phyloP scores from a whole-genome alignment of 495 filamentous ascomycete genomes.

The Trichocladium antarcticum region DNA sequence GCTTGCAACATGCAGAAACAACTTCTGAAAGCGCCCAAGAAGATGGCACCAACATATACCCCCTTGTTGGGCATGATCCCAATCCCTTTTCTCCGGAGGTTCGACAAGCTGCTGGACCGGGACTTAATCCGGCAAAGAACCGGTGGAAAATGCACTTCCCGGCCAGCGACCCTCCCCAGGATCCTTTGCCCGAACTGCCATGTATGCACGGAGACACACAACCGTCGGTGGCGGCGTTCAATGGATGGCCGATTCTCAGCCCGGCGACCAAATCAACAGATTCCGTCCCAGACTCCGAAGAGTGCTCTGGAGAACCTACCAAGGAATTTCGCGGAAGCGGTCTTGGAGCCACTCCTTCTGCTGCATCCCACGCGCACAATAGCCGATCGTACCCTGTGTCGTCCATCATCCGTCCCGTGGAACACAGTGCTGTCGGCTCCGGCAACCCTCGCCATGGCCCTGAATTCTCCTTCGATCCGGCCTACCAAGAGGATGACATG shows the following conservation, averaged over 20 bases:
- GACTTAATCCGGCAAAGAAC: neutral
- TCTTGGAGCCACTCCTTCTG: neutral
- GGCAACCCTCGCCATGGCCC: neutral
- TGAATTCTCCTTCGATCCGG: neutral
- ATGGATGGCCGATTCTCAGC: neutral
- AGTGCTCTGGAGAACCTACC: neutral
- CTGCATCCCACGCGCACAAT: too few relatives aligned
- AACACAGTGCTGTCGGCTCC: too few relatives aligned
- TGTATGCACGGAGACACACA: neutral
- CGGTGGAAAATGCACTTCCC: conserved; percentile 1
- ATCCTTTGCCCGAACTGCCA: conserved; percentile 7
- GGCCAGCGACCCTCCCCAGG: neutral
- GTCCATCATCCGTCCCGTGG: too few relatives aligned
- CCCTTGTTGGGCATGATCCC: neutral
- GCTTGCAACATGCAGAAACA: neutral
- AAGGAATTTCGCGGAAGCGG: neutral
- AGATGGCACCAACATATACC: conserved; percentile 8
- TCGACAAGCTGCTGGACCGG: neutral
- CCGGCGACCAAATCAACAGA: neutral
- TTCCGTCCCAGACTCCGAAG: conserved; percentile 1
- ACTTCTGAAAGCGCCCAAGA: neutral
- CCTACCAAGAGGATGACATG: neutral
- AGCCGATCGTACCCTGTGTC: neutral
- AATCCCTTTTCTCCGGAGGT: neutral
- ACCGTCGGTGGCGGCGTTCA: neutral